A percentile compares a stretch with the other conserved stretches of the same genome.
Evolutionary conservation across 768 basidiomycete genomes (phyloP).

Genomic region (Cantharellus cinnabarinus): DNA sequence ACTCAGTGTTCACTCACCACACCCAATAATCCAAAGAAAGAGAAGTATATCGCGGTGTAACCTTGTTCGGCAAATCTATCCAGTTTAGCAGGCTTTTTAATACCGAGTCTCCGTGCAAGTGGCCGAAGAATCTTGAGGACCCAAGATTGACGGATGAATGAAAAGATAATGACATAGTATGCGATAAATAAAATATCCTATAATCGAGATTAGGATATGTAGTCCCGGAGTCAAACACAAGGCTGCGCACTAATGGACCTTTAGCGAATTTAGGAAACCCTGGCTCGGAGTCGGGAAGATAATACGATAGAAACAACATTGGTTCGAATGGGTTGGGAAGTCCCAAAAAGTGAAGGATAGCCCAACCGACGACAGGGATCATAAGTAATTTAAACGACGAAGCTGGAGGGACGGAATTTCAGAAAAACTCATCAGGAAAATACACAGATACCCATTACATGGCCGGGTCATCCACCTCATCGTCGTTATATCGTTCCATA

Average conservation of each 20-base stretch:
- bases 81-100: constrained; percentile 44
- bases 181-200: constrained; percentile 60
- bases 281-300: constrained; percentile 28
- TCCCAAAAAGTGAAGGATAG: constrained; percentile 38
- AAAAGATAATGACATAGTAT: constrained; percentile 77
- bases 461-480: constrained; percentile 59
- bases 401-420: constrained; percentile 18
- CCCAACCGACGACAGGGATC: constrained; percentile 36
- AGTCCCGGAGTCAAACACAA: neutral
- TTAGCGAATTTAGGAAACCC: constrained; percentile 50
- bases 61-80: constrained; percentile 81
- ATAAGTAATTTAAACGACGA: constrained; percentile 48
- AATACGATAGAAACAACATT: constrained; percentile 52
- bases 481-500: constrained; percentile 32
- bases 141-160: constrained; percentile 62
- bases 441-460: constrained; percentile 21
- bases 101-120: constrained; percentile 47
- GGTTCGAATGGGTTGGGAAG: constrained; percentile 52
- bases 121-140: constrained; percentile 44
- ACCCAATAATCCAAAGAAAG: constrained; percentile 50
- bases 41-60: constrained; percentile 71
- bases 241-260: constrained; percentile 22
- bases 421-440: neutral
- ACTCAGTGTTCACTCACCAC: constrained; percentile 31
- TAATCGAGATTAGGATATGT: neutral